phyloP scores from a whole-genome alignment of 768 basidiomycete genomes.

The Tricholomella constricta region DNA sequence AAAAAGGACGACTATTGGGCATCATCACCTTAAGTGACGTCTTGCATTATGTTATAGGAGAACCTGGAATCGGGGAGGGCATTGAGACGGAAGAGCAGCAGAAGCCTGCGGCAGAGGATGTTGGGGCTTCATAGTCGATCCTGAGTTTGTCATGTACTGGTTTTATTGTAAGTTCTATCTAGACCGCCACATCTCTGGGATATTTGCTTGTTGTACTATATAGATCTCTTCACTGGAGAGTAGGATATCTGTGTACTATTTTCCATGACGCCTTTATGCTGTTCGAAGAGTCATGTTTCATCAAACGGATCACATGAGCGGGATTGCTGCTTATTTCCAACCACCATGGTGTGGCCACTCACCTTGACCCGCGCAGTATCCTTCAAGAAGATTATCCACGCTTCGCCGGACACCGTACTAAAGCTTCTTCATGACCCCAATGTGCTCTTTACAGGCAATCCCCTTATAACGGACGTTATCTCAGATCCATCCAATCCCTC shows the following conservation, averaged over 20 bases:
- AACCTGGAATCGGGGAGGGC: constrained; percentile 52
- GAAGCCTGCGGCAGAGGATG: neutral
- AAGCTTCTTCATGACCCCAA: constrained; percentile 34
- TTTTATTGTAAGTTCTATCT: constrained; percentile 4
- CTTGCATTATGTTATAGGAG: constrained; percentile 77
- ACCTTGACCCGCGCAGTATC: constrained; percentile 27
- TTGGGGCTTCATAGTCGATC: constrained; percentile 3
- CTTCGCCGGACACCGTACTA: constrained; percentile 23
- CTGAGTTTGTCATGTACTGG: neutral
- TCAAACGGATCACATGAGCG: too few relatives aligned
- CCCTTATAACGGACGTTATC: constrained; percentile 28
- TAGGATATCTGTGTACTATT: constrained; percentile 15
- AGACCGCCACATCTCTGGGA: constrained; percentile 10
- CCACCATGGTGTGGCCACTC: constrained; percentile 33
- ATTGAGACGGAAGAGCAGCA: constrained; percentile 31
- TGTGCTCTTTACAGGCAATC: constrained; percentile 29
- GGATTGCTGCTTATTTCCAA: neutral
- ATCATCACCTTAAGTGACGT: constrained; percentile 91
- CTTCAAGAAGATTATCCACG: constrained; percentile 25
- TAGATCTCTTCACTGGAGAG: constrained; percentile 3
- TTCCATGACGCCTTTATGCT: too few relatives aligned
- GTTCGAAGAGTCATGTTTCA: too few relatives aligned
- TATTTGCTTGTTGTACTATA: constrained; percentile 15
- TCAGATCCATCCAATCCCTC: constrained; percentile 26
- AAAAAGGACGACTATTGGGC: constrained; percentile 80